Conservation (phyloP, 2,329 filamentous ascomycete genomes). For the Xylaria hypoxylon region DNA sequence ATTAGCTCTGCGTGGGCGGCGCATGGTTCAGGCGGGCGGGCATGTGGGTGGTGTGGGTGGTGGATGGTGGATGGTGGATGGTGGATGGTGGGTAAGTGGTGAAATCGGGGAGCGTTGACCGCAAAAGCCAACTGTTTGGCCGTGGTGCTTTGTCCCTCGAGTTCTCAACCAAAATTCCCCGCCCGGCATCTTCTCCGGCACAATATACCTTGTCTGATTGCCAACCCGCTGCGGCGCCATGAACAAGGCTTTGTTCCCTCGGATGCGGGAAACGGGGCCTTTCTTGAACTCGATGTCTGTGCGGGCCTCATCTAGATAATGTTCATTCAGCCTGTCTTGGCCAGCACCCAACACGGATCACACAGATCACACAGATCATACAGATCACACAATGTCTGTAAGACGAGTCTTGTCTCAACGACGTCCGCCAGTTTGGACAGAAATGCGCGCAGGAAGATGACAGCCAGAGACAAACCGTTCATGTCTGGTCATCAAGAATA, state of each 20-base stretch:
- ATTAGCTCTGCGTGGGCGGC: conserved; percentile 34
- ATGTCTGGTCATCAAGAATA: conserved; percentile 48
- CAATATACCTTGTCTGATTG: conserved; percentile 43
- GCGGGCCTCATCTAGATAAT: conserved; percentile 46
- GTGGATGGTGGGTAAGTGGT: conserved; percentile 19
- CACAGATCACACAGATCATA: no score
- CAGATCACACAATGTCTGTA: conserved; percentile 44
- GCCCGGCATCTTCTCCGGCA: conserved; percentile 40
- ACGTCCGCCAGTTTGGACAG: conserved; percentile 23
- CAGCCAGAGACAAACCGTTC: conserved; percentile 39
- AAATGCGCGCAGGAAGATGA: conserved; percentile 36
- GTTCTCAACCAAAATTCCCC: conserved; percentile 38
- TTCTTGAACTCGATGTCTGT: conserved; percentile 50
- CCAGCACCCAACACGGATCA: conserved; percentile 44
- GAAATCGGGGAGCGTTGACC: conserved; percentile 49
- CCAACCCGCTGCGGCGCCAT: conserved; percentile 28
- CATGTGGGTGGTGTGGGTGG: conserved; percentile 21
- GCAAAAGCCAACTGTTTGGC: conserved; percentile 45
- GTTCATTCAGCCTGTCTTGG: conserved; percentile 32
- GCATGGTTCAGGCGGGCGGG: conserved; percentile 34
- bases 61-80: neutral
- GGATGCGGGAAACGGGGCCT: conserved; percentile 48
- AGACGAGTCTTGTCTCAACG: conserved; percentile 41
- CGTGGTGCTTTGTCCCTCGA: conserved; percentile 40
- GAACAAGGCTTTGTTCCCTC: conserved; percentile 45